phyloP scores from a whole-genome alignment of 2,329 filamentous ascomycete genomes.

The Aspergillus fumigatiaffinis region DNA sequence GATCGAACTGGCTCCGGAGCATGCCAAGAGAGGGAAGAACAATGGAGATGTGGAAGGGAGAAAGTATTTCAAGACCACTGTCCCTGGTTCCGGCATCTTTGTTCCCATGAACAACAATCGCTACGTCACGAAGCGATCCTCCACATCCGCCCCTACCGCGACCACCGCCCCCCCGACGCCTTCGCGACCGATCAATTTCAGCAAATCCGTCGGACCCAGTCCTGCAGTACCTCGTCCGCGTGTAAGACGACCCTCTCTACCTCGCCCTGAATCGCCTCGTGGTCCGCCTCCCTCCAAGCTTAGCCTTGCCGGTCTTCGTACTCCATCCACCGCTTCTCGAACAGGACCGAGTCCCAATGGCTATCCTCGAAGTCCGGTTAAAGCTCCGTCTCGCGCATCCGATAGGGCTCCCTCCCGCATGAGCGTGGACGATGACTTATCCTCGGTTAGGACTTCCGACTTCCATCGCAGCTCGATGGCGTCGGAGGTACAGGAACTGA shows the following conservation, averaged over 20 bases:
- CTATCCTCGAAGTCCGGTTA: slow-evolving; percentile 43
- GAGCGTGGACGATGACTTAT: slow-evolving; percentile 36
- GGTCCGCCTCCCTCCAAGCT: slow-evolving; percentile 56
- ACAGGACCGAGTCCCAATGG: slow-evolving; percentile 33
- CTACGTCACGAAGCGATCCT: slow-evolving; percentile 54
- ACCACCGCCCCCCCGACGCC: slow-evolving; percentile 65
- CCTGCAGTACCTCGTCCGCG: slow-evolving; percentile 65
- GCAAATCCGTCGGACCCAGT: slow-evolving; percentile 77
- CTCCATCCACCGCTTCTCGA: slow-evolving; percentile 47
- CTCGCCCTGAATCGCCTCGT: slow-evolving; percentile 80
- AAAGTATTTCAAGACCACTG: slow-evolving; percentile 74
- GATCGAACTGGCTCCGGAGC: slow-evolving; percentile 80
- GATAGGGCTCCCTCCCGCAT: slow-evolving; percentile 38
- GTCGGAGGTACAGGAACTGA: slow-evolving; percentile 42
- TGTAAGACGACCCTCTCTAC: slow-evolving; percentile 67
- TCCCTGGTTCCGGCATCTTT: slow-evolving; percentile 86
- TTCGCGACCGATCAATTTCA: slow-evolving; percentile 72
- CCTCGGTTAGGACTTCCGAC: slow-evolving; percentile 31
- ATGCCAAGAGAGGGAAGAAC: slow-evolving; percentile 83
- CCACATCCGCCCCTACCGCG: slow-evolving; percentile 35
- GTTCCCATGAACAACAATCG: slow-evolving; percentile 77
- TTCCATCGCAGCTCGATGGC: slow-evolving; percentile 21
- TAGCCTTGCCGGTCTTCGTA: slow-evolving; percentile 52
- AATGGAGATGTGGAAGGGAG: slow-evolving; percentile 88
- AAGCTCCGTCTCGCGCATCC: slow-evolving; percentile 34